phyloP scores from a whole-genome alignment of 1,139 yeast species.

The Suhomyces ambrosiae region DNA sequence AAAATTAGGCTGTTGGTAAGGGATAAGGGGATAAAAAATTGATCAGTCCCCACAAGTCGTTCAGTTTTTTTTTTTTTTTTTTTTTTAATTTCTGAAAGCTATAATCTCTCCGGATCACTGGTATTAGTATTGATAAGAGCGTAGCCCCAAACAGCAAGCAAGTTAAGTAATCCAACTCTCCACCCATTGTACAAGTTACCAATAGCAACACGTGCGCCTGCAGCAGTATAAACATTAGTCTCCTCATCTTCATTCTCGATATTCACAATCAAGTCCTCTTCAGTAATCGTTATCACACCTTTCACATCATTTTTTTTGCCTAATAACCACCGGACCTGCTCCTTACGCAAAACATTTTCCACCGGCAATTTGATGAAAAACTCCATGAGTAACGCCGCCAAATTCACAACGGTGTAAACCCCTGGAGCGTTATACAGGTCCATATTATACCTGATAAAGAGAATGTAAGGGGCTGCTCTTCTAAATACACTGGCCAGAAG shows the following conservation, averaged over 20 bases:
- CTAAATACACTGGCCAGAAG: constrained; percentile 63
- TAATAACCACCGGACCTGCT: constrained; percentile 70
- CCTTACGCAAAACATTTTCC: constrained; percentile 82
- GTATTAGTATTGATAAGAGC: constrained; percentile 59
- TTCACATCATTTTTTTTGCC: constrained; percentile 34
- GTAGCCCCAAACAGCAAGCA: constrained; percentile 84
- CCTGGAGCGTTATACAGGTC: constrained; percentile 70
- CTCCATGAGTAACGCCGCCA: constrained; percentile 63
- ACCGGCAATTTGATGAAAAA: constrained; percentile 79
- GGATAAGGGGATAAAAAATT: no score
- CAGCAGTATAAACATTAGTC: constrained; percentile 3
- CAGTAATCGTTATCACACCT: constrained; percentile 43
- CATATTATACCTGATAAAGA: constrained; percentile 65
- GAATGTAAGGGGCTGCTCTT: constrained; percentile 70
- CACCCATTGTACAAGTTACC: constrained; percentile 75
- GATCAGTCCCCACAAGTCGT: no score
- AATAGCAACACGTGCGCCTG: constrained; percentile 29
- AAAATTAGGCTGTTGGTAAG: no score
- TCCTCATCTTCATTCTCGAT: constrained; percentile 18
- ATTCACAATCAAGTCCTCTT: constrained; percentile 54
- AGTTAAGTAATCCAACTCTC: constrained; percentile 81
- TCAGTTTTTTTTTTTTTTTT: no score
- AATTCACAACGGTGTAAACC: constrained; percentile 53
- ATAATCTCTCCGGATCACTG: constrained; percentile 47
- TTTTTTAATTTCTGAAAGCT: no score